Conservation (phyloP, 148 eudicot species). For the Chenopodium formosanum region DNA sequence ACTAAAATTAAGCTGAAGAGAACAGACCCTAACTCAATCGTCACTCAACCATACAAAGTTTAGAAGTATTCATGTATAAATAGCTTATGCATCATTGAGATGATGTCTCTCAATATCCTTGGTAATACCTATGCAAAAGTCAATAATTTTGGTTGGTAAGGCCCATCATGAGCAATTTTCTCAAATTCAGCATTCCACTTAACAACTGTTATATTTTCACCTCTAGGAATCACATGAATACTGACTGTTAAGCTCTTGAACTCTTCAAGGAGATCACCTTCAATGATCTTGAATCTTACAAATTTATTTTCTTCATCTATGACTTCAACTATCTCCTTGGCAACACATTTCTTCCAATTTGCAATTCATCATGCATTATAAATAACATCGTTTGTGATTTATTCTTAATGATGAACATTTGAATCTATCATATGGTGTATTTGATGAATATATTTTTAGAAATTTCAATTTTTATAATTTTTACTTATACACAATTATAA, state of each 20-base stretch:
- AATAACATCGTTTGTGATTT: too few species aligned
- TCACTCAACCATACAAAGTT: too few species aligned
- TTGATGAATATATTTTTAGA: too few species aligned
- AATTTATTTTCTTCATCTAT: conserved; percentile 9
- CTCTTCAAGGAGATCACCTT: conserved; percentile 5
- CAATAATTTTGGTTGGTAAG: background rate
- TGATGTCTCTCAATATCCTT: background rate
- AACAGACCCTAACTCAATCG: too few species aligned
- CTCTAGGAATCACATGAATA: conserved; percentile 10
- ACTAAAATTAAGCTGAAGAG: too few species aligned
- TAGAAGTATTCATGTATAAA: too few species aligned
- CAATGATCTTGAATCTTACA: background rate
- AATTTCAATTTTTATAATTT: too few species aligned
- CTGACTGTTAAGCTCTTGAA: background rate
- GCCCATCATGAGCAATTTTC: conserved; percentile 8
- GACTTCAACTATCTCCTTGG: conserved; percentile 3
- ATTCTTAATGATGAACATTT: too few species aligned
- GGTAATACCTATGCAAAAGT: too few species aligned
- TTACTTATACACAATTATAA: too few species aligned
- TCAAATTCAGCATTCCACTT: conserved; percentile 3
- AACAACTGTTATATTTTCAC: background rate
- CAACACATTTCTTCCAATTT: conserved; percentile 6
- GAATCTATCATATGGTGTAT: too few species aligned
- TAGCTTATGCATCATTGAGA: background rate
- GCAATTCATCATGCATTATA: background rate